phyloP scores from a whole-genome alignment of 2,329 filamentous ascomycete genomes.

The Fusarium longipes region DNA sequence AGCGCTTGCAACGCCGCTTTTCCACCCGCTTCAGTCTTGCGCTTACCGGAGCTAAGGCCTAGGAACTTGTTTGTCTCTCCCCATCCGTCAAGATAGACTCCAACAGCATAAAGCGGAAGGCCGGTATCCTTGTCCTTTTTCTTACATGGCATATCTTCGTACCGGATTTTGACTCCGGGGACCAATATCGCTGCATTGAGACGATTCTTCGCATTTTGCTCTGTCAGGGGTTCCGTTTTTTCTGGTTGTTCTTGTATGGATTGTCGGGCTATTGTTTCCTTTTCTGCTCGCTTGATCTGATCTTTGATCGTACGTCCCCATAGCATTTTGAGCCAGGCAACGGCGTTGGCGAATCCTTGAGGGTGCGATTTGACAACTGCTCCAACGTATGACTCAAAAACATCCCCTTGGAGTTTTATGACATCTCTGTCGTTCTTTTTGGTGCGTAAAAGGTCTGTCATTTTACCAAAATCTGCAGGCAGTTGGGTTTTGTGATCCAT shows the following conservation, averaged over 20 bases:
- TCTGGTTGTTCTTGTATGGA: neutral
- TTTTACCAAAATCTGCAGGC: constrained; percentile 57
- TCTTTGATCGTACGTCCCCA: constrained; percentile 75
- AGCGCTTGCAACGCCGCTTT: constrained; percentile 74
- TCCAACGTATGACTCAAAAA: constrained; percentile 92
- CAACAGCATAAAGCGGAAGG: constrained; percentile 70
- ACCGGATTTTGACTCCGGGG: constrained; percentile 69
- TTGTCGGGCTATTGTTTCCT: neutral
- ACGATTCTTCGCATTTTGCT: constrained; percentile 47
- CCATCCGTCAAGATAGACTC: constrained; percentile 74
- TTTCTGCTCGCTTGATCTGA: constrained; percentile 61
- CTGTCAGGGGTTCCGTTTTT: constrained; percentile 1
- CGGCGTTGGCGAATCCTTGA: constrained; percentile 68
- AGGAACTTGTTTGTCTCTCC: constrained; percentile 72
- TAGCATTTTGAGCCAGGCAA: constrained; percentile 78
- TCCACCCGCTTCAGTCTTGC: constrained; percentile 75
- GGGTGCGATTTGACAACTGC: constrained; percentile 78
- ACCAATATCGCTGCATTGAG: constrained; percentile 58
- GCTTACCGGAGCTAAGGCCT: constrained; percentile 71
- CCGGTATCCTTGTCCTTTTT: constrained; percentile 65
- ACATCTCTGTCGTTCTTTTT: constrained; percentile 62
- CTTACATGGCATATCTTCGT: constrained; percentile 65
- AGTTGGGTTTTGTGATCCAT: constrained; percentile 73
- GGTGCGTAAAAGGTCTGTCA: constrained; percentile 39
- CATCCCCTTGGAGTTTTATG: constrained; percentile 82